These are phyloP conservation scores for Stachybotrys chlorohalonatus DNA, from an alignment of 2,329 filamentous ascomycete species.

Conservation along the genomic window DNA sequence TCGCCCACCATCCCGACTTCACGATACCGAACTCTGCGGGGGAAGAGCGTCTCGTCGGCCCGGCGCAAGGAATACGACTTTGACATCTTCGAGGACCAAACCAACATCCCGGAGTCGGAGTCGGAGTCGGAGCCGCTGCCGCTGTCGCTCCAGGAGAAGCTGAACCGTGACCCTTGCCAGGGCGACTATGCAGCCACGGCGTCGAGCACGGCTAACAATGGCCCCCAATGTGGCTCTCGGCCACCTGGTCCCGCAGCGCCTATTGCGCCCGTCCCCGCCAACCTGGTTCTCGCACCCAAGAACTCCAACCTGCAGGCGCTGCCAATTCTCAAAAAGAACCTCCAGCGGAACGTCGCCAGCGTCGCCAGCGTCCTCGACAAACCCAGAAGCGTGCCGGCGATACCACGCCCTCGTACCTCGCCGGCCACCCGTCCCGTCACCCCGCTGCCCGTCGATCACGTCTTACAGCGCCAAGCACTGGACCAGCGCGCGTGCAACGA, in stretches of 20 bases:
- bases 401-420: no score
- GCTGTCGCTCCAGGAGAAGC: background rate
- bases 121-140: no score
- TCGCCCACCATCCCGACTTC: constrained; percentile 13
- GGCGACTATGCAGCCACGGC: constrained; percentile 3
- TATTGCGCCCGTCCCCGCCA: constrained; percentile 8
- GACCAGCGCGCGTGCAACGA: background rate
- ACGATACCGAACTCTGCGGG: constrained; percentile 21
- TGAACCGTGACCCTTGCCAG: no score
- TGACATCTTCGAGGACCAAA: constrained; percentile 17
- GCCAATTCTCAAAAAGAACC: background rate
- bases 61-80: constrained; percentile 11
- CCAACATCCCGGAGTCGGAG: background rate
- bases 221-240: constrained; percentile 5
- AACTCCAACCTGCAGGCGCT: constrained; percentile 13
- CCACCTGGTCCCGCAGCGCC: constrained; percentile 8
- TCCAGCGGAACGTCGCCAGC: no score
- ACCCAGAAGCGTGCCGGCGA: no score
- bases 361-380: no score
- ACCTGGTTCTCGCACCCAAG: constrained; percentile 18
- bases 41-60: constrained; percentile 23
- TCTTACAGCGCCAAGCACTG: background rate
- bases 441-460: background rate
- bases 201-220: background rate
- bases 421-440: background rate